Evolutionary conservation across 2,329 filamentous ascomycete species (phyloP).

Genomic region (Thermothelomyces thermophilus): DNA sequence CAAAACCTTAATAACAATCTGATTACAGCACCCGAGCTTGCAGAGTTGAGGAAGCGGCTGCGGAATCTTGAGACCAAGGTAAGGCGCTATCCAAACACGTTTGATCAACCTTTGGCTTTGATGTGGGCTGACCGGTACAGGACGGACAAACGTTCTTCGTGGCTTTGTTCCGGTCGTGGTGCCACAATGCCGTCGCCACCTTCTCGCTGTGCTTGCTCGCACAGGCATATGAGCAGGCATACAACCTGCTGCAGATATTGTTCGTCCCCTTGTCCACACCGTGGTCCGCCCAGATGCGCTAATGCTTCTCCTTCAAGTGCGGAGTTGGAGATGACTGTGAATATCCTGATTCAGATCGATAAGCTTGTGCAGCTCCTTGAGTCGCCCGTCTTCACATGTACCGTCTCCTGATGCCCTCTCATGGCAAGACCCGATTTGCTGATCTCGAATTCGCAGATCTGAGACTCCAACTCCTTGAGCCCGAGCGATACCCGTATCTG

Average conservation of each 20-base stretch:
- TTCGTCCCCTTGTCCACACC: constrained; percentile 32
- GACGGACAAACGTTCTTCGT: constrained; percentile 96
- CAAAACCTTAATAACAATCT: constrained; percentile 99
- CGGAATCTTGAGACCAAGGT: constrained; percentile 84
- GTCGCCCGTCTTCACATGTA: constrained; percentile 95
- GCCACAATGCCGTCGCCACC: constrained; percentile 94
- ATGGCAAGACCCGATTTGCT: not conserved
- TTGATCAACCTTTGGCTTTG: not conserved
- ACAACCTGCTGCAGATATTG: constrained; percentile 94
- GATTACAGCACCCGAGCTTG: constrained; percentile 90
- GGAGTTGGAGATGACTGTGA: constrained; percentile 97
- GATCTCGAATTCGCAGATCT: constrained; percentile 55
- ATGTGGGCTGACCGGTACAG: constrained; percentile 34
- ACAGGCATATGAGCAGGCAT: constrained; percentile 96
- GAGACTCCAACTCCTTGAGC: constrained; percentile 87
- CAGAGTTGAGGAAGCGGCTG: constrained; percentile 82
- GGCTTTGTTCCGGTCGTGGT: constrained; percentile 92
- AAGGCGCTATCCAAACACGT: no score
- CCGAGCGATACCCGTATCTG: constrained; percentile 87
- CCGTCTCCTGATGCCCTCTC: not conserved
- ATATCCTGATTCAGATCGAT: constrained; percentile 97
- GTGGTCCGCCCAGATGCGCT: constrained; percentile 10
- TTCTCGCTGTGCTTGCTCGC: constrained; percentile 93
- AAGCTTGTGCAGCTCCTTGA: constrained; percentile 95
- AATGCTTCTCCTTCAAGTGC: constrained; percentile 49